Conservation (phyloP, 371 early-diverging fungal species). For the Mucor circinelloides region DNA sequence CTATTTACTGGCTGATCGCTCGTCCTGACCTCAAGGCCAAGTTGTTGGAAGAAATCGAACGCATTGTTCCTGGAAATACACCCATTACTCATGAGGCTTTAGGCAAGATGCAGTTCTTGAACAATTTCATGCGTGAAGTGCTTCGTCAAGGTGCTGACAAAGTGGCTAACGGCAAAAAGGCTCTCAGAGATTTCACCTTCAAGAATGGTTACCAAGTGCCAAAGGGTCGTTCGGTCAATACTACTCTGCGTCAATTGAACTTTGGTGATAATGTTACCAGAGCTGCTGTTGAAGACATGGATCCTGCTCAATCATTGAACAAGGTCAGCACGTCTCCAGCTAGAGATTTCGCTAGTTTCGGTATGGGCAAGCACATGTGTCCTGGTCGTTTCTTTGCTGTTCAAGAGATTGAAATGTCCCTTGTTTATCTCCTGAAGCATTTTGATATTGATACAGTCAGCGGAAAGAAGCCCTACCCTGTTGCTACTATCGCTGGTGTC, state of each 20-base stretch:
- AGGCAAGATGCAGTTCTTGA: slow-evolving; percentile 33
- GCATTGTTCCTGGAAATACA: slow-evolving; percentile 25
- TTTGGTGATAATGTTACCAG: slow-evolving; percentile 23
- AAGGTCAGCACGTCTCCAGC: slow-evolving; percentile 22
- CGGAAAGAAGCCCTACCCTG: slow-evolving; percentile 26
- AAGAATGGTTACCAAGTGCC: slow-evolving; percentile 46
- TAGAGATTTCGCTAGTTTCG: slow-evolving; percentile 37
- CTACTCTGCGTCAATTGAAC: slow-evolving; percentile 32
- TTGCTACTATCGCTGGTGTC: slow-evolving; percentile 19
- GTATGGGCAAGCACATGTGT: slow-evolving; percentile 41
- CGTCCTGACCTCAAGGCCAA: slow-evolving; percentile 32
- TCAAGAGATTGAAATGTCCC: slow-evolving; percentile 47
- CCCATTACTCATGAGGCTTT: slow-evolving; percentile 26
- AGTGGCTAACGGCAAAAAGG: slow-evolving; percentile 32
- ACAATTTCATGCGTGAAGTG: slow-evolving; percentile 39
- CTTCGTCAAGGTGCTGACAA: slow-evolving; percentile 39
- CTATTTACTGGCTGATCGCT: slow-evolving; percentile 35
- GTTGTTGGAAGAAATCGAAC: slow-evolving; percentile 32
- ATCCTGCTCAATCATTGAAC: slow-evolving; percentile 26
- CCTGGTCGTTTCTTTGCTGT: slow-evolving; percentile 54
- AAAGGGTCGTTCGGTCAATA: slow-evolving; percentile 29
- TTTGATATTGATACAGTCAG: slow-evolving; percentile 25
- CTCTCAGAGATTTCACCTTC: slow-evolving; percentile 33
- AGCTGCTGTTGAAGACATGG: slow-evolving; percentile 24
- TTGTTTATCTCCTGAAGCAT: slow-evolving; percentile 26